Evolutionary conservation across 345 rosid genomes (phyloP).

Genomic region (rapeseed (Brassica napus)): DNA sequence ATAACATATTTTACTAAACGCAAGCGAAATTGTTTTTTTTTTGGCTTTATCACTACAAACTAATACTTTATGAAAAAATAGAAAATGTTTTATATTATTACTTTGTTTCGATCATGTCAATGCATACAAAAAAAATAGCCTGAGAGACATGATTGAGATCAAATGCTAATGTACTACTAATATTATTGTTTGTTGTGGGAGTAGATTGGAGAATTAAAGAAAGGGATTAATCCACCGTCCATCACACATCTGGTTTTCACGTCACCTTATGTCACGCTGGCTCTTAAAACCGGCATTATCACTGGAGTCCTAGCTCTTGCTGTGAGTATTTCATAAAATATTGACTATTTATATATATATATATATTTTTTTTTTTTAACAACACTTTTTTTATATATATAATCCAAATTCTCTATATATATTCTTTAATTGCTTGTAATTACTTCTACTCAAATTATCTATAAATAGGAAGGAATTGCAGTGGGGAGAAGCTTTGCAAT

Average conservation of each 20-base stretch:
- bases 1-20: background rate
- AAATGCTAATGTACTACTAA: background rate
- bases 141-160: background rate
- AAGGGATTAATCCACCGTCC: conserved; percentile 82
- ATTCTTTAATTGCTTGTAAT: background rate
- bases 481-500: conserved; percentile 91
- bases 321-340: conserved; percentile 42
- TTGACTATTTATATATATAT: background rate
- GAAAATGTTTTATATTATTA: background rate
- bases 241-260: conserved; percentile 57
- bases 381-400: background rate
- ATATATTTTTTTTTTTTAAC: background rate
- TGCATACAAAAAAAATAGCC: background rate
- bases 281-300: conserved; percentile 71
- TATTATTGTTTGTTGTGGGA: background rate
- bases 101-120: background rate
- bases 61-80: background rate
- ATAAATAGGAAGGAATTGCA: conserved; percentile 84
- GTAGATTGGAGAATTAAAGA: conserved; percentile 82
- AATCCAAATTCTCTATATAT: background rate
- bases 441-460: background rate
- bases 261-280: conserved; percentile 53
- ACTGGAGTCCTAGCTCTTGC: conserved; percentile 87
- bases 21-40: background rate
- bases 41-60: background rate